phyloP scores from a whole-genome alignment of 164 flowering plant species.

The Piper longum region DNA sequence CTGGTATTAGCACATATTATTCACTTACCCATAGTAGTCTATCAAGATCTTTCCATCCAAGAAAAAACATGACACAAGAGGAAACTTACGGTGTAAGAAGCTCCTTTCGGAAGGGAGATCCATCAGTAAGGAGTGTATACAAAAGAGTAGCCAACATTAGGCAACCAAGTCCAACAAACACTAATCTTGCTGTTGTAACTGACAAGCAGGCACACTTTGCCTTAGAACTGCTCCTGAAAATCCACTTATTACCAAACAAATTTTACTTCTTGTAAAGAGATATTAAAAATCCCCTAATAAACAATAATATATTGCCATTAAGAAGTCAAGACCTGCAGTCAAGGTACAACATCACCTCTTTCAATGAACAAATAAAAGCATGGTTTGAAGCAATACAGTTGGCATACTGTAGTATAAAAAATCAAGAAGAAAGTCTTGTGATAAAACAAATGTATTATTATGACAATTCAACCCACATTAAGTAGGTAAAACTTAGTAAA shows the following conservation, averaged over 20 bases:
- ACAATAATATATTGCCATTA: no score
- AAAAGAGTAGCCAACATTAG: slow-evolving; percentile 58
- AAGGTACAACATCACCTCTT: no score
- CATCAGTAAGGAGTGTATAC: slow-evolving; percentile 59
- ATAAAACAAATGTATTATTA: no score
- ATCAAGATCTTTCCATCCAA: not conserved
- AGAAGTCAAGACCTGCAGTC: no score
- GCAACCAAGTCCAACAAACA: slow-evolving; percentile 45
- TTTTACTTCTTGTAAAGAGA: no score
- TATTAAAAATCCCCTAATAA: no score
- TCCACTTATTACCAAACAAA: not conserved
- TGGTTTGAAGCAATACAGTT: no score
- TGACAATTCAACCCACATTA: no score
- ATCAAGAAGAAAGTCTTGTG: no score
- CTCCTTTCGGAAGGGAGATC: slow-evolving; percentile 66
- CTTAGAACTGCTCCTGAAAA: slow-evolving; percentile 24
- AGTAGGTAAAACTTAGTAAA: no score
- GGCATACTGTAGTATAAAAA: no score
- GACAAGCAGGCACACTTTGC: slow-evolving; percentile 17
- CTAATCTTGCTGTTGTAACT: slow-evolving; percentile 35
- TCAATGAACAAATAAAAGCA: no score
- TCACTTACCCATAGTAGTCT: not conserved
- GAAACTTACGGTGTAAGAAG: slow-evolving; percentile 58
- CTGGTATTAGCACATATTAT: not conserved
- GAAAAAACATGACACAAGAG: not conserved